Evolutionary conservation across 129 eudicot species (phyloP).

Genomic region (Artemisia tridentata): DNA sequence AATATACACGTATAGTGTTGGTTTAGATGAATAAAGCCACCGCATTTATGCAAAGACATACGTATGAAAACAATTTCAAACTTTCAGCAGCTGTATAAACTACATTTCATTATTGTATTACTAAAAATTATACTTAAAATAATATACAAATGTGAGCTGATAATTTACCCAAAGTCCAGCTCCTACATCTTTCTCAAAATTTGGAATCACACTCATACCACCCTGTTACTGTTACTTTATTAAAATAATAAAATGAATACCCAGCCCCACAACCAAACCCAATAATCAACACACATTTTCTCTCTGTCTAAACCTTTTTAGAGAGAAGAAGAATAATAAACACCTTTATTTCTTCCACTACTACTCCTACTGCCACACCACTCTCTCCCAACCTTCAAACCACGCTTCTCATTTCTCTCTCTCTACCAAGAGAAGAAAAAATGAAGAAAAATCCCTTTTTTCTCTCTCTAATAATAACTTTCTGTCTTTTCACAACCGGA

Average conservation of each 20-base stretch:
- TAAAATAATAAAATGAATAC: background rate
- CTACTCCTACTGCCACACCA: slow-evolving; percentile 26
- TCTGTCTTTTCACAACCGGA: slow-evolving; percentile 27
- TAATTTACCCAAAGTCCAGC: background rate
- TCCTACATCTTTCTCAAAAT: slow-evolving; percentile 22
- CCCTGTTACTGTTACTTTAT: background rate
- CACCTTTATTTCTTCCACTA: background rate
- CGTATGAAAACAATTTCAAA: no score
- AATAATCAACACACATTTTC: background rate
- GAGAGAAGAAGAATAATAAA: slow-evolving; percentile 22
- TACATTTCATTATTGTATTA: no score
- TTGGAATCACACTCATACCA: slow-evolving; percentile 4
- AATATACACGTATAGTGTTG: no score
- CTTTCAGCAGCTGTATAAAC: no score
- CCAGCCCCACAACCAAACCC: background rate
- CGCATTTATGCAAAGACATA: no score
- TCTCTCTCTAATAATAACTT: slow-evolving; percentile 29
- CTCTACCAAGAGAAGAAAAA: background rate
- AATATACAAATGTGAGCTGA: background rate
- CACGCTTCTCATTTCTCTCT: background rate
- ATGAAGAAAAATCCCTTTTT: slow-evolving; percentile 17
- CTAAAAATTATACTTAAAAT: background rate
- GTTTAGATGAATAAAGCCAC: no score
- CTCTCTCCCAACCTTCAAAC: background rate
- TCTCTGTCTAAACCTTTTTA: slow-evolving; percentile 10